These are phyloP conservation scores for Ustilago hordei DNA, from an alignment of 1,284 basidiomycete genomes.

Conservation along the genomic window DNA sequence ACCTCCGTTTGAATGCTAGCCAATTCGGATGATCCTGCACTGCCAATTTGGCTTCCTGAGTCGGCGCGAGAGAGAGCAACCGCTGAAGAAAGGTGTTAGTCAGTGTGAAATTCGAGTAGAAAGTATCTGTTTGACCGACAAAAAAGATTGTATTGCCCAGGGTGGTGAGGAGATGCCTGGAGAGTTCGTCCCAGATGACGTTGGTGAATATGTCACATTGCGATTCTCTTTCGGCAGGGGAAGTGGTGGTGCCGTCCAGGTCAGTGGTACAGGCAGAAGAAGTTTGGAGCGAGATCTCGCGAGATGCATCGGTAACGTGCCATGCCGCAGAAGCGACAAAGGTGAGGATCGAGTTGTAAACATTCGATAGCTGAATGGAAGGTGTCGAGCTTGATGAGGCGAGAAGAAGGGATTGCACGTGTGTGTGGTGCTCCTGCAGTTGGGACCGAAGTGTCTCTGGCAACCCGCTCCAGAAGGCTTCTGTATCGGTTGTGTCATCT, in stretches of 20 bases:
- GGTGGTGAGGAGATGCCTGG: slow-evolving; percentile 82
- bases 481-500: background rate
- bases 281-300: slow-evolving; percentile 69
- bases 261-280: background rate
- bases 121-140: slow-evolving; percentile 87
- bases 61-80: slow-evolving; percentile 84
- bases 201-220: slow-evolving; percentile 71
- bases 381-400: background rate
- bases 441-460: slow-evolving; percentile 71
- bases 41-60: slow-evolving; percentile 63
- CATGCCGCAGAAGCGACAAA: slow-evolving; percentile 79
- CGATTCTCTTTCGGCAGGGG: background rate
- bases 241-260: background rate
- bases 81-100: slow-evolving; percentile 86
- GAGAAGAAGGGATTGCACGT: slow-evolving; percentile 71
- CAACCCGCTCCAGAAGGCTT: background rate
- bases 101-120: slow-evolving; percentile 82
- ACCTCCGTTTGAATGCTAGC: slow-evolving; percentile 81
- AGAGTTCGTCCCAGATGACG: slow-evolving; percentile 88
- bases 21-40: slow-evolving; percentile 77
- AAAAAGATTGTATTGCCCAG: slow-evolving; percentile 82
- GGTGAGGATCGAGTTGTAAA: slow-evolving; percentile 86
- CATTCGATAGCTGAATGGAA: slow-evolving; percentile 72
- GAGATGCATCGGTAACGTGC: slow-evolving; percentile 80
- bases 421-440: slow-evolving; percentile 77